Conservation (phyloP, 176 grass and related monocot species). For the Thalia dealbata region DNA sequence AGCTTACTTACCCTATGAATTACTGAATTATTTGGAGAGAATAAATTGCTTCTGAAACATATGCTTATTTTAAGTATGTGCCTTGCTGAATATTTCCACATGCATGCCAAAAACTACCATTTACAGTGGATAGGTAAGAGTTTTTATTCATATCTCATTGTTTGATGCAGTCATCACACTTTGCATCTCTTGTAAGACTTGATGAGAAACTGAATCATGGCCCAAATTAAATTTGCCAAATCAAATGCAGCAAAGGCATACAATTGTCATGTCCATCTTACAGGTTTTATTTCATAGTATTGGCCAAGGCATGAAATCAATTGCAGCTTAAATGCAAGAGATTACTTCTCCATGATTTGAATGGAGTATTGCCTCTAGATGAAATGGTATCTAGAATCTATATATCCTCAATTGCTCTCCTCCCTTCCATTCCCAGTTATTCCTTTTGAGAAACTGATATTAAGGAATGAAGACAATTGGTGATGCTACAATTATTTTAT, state of each 20-base stretch:
- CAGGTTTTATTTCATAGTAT: not conserved
- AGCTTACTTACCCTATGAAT: constrained; percentile 5
- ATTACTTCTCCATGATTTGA: not conserved
- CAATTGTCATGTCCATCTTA: not conserved
- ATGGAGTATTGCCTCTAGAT: not conserved
- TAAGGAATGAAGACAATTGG: not conserved
- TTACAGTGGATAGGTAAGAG: not conserved
- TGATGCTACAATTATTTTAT: too few species aligned
- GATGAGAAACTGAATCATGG: not conserved
- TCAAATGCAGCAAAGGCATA: not conserved
- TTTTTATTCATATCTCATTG: not conserved
- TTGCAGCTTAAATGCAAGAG: not conserved
- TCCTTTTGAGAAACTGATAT: not conserved
- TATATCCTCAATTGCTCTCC: too few species aligned
- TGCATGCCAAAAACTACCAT: not conserved
- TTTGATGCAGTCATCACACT: not conserved
- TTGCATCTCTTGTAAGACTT: not conserved
- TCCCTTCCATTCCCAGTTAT: not conserved
- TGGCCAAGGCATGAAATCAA: not conserved
- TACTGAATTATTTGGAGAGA: not conserved
- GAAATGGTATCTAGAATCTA: not conserved
- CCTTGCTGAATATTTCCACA: not conserved
- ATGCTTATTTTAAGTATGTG: not conserved
- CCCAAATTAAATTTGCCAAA: too few species aligned
- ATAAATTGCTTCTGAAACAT: constrained; percentile 1